These are phyloP conservation scores for Pythium monospermum DNA, from an alignment of 352 stramenopile species.

Conservation along the genomic window DNA sequence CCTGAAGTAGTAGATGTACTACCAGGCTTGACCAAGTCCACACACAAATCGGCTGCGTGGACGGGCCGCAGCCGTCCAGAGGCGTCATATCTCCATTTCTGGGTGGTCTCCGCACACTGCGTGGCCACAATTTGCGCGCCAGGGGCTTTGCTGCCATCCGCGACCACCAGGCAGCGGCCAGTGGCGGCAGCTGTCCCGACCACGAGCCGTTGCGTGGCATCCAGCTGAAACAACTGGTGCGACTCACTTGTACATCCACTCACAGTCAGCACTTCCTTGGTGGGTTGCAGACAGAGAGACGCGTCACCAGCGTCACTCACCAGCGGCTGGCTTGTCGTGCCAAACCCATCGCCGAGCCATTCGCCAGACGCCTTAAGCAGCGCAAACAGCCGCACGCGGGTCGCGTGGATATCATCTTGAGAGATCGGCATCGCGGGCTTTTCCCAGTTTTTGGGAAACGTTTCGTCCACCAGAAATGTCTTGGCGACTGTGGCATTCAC, in stretches of 20 bases:
- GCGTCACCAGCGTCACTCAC: neutral
- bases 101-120: slow-evolving; percentile 12
- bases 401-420: slow-evolving; percentile 14
- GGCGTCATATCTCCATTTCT: slow-evolving; percentile 14
- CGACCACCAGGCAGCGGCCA: neutral
- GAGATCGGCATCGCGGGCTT: slow-evolving; percentile 14
- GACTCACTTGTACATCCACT: neutral
- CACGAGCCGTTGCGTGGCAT: slow-evolving; percentile 9
- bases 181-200: neutral
- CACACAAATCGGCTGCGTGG: slow-evolving; percentile 7
- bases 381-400: slow-evolving; percentile 2
- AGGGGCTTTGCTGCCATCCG: neutral
- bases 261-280: neutral
- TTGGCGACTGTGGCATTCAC: slow-evolving; percentile 5
- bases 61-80: slow-evolving; percentile 9
- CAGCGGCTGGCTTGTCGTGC: neutral
- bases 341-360: neutral
- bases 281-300: neutral
- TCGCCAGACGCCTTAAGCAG: neutral
- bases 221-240: slow-evolving; percentile 3
- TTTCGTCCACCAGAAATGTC: slow-evolving; percentile 27
- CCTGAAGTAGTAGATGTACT: neutral
- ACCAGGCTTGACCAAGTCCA: slow-evolving; percentile 4
- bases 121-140: slow-evolving; percentile 4
- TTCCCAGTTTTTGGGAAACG: slow-evolving; percentile 23